Evolutionary conservation across 1,139 yeast species (phyloP).

Genomic region (Kurtzmaniella quercitrusa): DNA sequence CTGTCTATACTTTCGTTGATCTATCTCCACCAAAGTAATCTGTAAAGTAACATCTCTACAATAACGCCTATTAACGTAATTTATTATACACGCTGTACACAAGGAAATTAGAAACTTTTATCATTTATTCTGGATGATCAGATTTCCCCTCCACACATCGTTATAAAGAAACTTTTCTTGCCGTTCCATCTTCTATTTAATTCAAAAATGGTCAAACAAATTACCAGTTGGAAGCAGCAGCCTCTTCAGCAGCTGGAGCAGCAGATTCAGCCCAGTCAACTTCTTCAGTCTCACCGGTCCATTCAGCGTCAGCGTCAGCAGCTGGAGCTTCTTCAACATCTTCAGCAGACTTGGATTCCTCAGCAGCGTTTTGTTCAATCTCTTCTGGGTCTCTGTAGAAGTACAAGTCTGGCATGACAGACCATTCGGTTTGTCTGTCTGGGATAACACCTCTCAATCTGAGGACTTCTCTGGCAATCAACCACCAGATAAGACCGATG

Average conservation of each 20-base stretch:
- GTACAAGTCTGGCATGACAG: conserved; percentile 99
- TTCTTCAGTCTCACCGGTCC: conserved; percentile 59
- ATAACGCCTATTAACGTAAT: conserved; percentile 11
- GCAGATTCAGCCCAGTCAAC: conserved; percentile 64
- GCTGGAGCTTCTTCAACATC: conserved; percentile 45
- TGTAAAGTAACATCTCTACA: too few relatives aligned
- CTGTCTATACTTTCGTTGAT: too few relatives aligned
- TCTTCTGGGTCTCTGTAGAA: conserved; percentile 99
- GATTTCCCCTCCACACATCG: conserved; percentile 11
- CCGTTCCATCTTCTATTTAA: not conserved
- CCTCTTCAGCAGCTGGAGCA: conserved; percentile 72
- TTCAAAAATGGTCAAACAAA: conserved; percentile 11
- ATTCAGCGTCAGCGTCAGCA: conserved; percentile 47
- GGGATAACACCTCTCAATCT: conserved; percentile 98
- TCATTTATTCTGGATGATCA: conserved; percentile 11
- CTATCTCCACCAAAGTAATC: too few relatives aligned
- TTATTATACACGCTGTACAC: conserved; percentile 18
- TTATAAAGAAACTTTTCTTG: conserved; percentile 7
- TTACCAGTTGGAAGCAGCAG: conserved; percentile 62
- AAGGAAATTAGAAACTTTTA: conserved; percentile 10
- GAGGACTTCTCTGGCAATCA: conserved; percentile 98
- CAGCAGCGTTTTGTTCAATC: conserved; percentile 81
- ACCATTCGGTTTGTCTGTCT: conserved; percentile 97
- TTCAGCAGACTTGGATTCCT: conserved; percentile 54
- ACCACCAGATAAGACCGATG: conserved; percentile 99